phyloP scores from a whole-genome alignment of 768 basidiomycete species.

The Naganishia onofrii region DNA sequence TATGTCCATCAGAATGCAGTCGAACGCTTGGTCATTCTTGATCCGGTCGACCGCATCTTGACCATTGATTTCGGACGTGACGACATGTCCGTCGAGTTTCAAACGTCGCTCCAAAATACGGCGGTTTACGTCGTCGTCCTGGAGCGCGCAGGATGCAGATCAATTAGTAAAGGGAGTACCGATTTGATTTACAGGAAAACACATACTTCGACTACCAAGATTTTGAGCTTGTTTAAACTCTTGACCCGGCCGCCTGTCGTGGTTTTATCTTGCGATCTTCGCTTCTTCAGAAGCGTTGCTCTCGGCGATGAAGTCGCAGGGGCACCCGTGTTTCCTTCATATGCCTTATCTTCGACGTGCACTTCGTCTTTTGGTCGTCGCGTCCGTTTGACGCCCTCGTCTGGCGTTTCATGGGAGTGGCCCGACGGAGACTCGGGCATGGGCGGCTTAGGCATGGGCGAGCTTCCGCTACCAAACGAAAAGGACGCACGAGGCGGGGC shows the following conservation, averaged over 20 bases:
- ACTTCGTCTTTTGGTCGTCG: neutral
- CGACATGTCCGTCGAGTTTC: constrained; percentile 64
- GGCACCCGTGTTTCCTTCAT: neutral
- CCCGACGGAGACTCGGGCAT: neutral
- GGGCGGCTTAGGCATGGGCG: no score
- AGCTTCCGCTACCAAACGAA: neutral
- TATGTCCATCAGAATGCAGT: constrained; percentile 78
- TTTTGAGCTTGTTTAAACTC: constrained; percentile 50
- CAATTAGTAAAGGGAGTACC: constrained; percentile 12
- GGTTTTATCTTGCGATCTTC: neutral
- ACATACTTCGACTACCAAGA: constrained; percentile 68
- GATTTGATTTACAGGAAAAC: neutral
- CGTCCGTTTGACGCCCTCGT: neutral
- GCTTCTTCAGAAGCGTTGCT: neutral
- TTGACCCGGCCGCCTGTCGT: neutral
- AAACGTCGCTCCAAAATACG: constrained; percentile 69
- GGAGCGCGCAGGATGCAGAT: neutral
- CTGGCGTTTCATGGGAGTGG: neutral
- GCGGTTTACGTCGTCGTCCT: constrained; percentile 75
- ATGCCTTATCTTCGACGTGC: constrained; percentile 9
- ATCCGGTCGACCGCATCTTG: constrained; percentile 69
- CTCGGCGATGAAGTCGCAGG: neutral
- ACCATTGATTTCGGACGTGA: constrained; percentile 68
- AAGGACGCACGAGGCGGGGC: neutral
- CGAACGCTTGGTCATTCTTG: constrained; percentile 61